Percentiles rank a stretch among this genome's conserved stretches.
Evolutionary conservation across 345 rosid species (phyloP).

Genomic region (Brassica rapa): DNA sequence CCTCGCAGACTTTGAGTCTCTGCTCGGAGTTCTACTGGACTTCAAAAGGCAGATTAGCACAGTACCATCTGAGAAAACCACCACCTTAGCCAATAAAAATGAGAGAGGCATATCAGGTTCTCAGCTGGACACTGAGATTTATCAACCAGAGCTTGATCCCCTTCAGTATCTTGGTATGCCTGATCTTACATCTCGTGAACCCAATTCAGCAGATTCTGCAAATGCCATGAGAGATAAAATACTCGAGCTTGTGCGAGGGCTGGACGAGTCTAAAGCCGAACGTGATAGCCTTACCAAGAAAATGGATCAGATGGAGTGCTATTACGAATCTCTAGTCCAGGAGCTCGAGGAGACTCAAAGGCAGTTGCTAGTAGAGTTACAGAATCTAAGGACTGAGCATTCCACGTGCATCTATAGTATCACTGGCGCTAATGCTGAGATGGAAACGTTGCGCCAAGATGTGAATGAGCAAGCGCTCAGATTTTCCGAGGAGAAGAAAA

Average conservation of each 20-base stretch:
- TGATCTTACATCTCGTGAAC: constrained; percentile 60
- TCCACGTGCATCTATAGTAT: constrained; percentile 68
- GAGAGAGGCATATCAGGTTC: constrained; percentile 48
- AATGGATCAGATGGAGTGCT: constrained; percentile 99
- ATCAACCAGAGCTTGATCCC: constrained; percentile 73
- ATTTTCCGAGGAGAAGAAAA: constrained; percentile 68
- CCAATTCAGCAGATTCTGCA: constrained; percentile 53
- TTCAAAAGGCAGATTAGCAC: constrained; percentile 68
- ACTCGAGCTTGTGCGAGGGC: constrained; percentile 80
- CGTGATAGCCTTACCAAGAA: constrained; percentile 80
- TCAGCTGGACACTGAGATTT: constrained; percentile 63
- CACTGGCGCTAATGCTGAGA: constrained; percentile 78
- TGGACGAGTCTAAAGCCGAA: constrained; percentile 90
- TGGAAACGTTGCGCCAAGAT: constrained; percentile 68
- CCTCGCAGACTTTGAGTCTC: constrained; percentile 63
- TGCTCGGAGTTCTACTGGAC: constrained; percentile 63
- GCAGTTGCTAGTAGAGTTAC: constrained; percentile 86
- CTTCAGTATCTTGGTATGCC: constrained; percentile 68
- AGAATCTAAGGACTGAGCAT: constrained; percentile 88
- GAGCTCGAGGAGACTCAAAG: constrained; percentile 99
- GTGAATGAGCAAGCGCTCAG: constrained; percentile 62
- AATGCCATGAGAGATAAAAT: constrained; percentile 71
- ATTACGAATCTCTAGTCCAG: constrained; percentile 89
- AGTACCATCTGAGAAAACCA: constrained; percentile 45
- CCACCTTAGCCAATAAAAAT: constrained; percentile 35